Conservation (phyloP, 2,329 filamentous ascomycete genomes). For the Pleomassaria siparia region DNA sequence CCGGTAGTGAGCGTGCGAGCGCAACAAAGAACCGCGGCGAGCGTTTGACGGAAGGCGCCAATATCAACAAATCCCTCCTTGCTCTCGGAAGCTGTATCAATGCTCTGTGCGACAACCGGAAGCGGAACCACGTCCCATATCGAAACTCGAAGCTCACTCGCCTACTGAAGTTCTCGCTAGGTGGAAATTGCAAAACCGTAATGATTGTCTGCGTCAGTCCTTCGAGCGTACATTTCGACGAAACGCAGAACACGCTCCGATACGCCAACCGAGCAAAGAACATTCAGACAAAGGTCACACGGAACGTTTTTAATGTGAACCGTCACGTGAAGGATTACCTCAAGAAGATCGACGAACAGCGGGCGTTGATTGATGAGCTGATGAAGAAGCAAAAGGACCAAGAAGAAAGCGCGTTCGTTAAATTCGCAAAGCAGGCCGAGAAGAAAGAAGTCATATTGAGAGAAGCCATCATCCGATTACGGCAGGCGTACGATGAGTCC, state of each 20-base stretch:
- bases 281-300: conserved; percentile 98
- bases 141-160: conserved; percentile 96
- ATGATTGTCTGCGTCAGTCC: conserved; percentile 99
- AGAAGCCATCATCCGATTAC: conserved; percentile 79
- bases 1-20: conserved; percentile 91
- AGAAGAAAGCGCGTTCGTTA: conserved; percentile 77
- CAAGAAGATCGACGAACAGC: conserved; percentile 98
- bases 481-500: conserved; percentile 81
- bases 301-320: conserved; percentile 98
- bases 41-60: conserved; percentile 87
- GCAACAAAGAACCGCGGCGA: conserved; percentile 96
- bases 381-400: conserved; percentile 90
- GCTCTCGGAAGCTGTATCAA: conserved; percentile 98
- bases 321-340: conserved; percentile 98
- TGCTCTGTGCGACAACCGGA: conserved; percentile 88
- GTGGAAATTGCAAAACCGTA: conserved; percentile 97
- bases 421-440: conserved; percentile 87
- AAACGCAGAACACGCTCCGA: conserved; percentile 95
- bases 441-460: conserved; percentile 75
- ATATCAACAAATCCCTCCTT: conserved; percentile 98
- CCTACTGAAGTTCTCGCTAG: conserved; percentile 92
- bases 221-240: conserved; percentile 94
- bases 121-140: conserved; percentile 93
- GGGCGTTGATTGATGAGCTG: conserved; percentile 93
- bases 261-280: conserved; percentile 99